These are phyloP conservation scores for Mycosarcoma mackinlayi DNA, from an alignment of 1,284 basidiomycete genomes.

Conservation along the genomic window DNA sequence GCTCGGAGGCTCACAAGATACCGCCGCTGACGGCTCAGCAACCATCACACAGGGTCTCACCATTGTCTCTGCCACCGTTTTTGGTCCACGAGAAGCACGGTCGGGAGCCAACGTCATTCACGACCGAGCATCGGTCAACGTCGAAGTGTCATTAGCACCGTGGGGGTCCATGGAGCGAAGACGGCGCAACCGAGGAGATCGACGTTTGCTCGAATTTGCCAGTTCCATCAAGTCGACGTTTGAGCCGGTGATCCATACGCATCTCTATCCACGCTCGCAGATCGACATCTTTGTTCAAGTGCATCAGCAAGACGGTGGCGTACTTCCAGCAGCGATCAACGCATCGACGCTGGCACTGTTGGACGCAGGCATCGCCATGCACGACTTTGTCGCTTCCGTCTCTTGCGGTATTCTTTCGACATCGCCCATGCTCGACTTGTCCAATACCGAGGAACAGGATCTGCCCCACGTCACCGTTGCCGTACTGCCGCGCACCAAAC, in stretches of 20 bases:
- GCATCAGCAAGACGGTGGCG: slow-evolving; percentile 86
- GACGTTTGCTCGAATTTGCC: slow-evolving; percentile 87
- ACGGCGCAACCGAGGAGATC: slow-evolving; percentile 74
- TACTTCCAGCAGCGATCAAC: slow-evolving; percentile 94
- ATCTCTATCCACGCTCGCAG: slow-evolving; percentile 89
- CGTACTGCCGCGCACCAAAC: slow-evolving; percentile 81
- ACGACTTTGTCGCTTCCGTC: slow-evolving; percentile 88
- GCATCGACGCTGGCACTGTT: slow-evolving; percentile 91
- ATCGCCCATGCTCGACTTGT: slow-evolving; percentile 82
- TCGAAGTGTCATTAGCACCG: slow-evolving; percentile 73
- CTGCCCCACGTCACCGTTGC: slow-evolving; percentile 88
- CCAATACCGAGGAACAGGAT: slow-evolving; percentile 87
- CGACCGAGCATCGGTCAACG: slow-evolving; percentile 74
- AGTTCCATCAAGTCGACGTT: slow-evolving; percentile 91
- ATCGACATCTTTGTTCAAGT: slow-evolving; percentile 95
- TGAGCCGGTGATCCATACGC: slow-evolving; percentile 90
- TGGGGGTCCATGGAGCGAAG: slow-evolving; percentile 86
- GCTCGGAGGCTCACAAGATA: slow-evolving; percentile 70
- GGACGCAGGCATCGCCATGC: slow-evolving; percentile 87
- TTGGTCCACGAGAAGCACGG: slow-evolving; percentile 87
- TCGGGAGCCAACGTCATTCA: slow-evolving; percentile 44
- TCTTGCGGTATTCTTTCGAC: slow-evolving; percentile 71
- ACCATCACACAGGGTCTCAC: slow-evolving; percentile 89
- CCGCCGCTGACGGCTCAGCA: slow-evolving; percentile 83
- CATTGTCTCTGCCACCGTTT: slow-evolving; percentile 84